Base-by-base conservation (phyloP, 2,329 filamentous ascomycete genomes). In the Rutstroemia sp. region DNA sequence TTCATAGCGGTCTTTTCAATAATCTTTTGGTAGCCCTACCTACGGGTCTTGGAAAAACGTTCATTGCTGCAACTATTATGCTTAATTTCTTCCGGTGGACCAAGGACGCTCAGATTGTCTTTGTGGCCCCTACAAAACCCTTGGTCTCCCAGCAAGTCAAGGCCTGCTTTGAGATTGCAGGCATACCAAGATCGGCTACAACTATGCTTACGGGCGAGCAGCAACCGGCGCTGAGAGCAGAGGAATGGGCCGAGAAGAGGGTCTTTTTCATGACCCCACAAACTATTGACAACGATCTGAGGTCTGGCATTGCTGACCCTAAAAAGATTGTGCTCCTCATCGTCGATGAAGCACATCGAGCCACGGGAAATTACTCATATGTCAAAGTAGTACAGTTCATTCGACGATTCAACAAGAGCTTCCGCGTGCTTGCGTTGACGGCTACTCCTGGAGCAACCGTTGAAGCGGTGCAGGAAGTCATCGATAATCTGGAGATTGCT, bases 251-350 rank as follows among this genome's bases (percentile, higher is more conserved):
- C 56, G 78, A 77, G 51, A 95, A 89, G 70, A 82, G 94, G 39
- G 87, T 99, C 0, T 97, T 99, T 70, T 99, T 99, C 75, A 96
- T 96, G 89, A 99, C 94, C 0, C 95, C 94, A 0, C 94, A 99
- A 69, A 99, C 94, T 0, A 76, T 99, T 27, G 80, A 94, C 61
- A 96, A 96, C 61, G 94, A 99, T 69, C 77, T 99, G 2, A 92
- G 90, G 51, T 84, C 82, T 49, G 94, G 95, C 9, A 92, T 91
- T 63, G 92, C 90, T 21, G 91, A 99, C 68, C 92, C 95, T 0
- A 99, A 97, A 71, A 89, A 84, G 47, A 88, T 99, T 52, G 89
- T 90, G 1, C 79, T 97, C 6, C 74, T 99, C 5, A 92, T 99
- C 4, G 86, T 99, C 7, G 94, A 99, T 66, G 94, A 99, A 74